Conservation (phyloP, 306 rosid genomes). For the Vachellia collinsii region DNA sequence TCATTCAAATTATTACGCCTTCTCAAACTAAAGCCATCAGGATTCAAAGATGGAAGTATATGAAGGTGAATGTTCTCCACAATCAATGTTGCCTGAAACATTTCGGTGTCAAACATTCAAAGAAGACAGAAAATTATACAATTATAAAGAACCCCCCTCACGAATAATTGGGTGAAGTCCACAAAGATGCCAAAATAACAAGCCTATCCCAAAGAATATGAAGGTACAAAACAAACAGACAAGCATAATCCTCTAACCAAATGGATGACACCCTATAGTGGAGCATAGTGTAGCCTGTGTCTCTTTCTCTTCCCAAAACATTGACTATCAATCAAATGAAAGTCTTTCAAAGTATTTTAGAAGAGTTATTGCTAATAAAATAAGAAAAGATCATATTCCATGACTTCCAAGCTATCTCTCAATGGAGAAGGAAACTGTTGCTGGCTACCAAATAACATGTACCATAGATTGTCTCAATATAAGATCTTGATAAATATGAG, state of each 20-base stretch:
- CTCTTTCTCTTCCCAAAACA: constrained; percentile 5
- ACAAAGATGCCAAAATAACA: neutral
- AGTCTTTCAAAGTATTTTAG: neutral
- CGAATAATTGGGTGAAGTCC: neutral
- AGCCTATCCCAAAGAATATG: constrained; percentile 1
- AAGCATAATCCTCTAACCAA: neutral
- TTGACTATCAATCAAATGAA: neutral
- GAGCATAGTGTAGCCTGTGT: neutral
- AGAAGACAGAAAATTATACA: constrained; percentile 27
- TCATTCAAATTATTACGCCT: constrained; percentile 84
- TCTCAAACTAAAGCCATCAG: constrained; percentile 83
- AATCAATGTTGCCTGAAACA: constrained; percentile 69
- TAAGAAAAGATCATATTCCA: neutral
- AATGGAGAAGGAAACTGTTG: neutral
- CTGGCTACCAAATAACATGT: neutral
- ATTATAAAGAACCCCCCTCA: neutral
- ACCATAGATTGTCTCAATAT: neutral
- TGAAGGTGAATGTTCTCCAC: constrained; percentile 94
- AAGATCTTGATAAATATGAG: neutral
- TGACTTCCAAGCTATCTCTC: neutral
- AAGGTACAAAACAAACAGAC: neutral
- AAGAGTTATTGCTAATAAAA: neutral
- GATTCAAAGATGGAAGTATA: constrained; percentile 94
- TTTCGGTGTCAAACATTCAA: constrained; percentile 30
- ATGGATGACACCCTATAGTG: neutral